A percentile compares a stretch with the other conserved stretches of the same genome.
Evolutionary conservation across 192 early-diverging fungal species (phyloP).

Genomic region (Lunasporangiospora selenospora): DNA sequence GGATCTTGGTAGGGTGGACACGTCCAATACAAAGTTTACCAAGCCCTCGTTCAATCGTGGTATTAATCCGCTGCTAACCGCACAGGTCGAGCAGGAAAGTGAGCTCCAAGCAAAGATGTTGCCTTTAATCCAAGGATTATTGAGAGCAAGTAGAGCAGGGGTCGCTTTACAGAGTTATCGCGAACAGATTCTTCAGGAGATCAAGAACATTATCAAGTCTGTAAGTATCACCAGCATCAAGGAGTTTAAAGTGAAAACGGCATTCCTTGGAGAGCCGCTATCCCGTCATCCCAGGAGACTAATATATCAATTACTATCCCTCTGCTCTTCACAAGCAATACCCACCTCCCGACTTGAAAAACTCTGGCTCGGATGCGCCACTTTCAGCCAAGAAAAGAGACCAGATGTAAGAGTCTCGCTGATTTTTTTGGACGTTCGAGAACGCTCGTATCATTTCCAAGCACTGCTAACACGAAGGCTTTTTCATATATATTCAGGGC

Average conservation of each 20-base stretch:
- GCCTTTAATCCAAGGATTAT: constrained; percentile 80
- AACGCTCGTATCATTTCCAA: neutral
- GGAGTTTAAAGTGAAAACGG: too few species aligned
- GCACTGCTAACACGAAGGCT: too few species aligned
- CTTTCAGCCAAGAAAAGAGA: constrained; percentile 40
- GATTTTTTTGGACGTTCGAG: neutral
- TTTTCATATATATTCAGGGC: constrained; percentile 31
- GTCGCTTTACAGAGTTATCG: constrained; percentile 76
- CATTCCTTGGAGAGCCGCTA: too few species aligned
- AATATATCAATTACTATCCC: too few species aligned
- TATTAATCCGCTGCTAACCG: constrained; percentile 40
- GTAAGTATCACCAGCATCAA: constrained; percentile 59
- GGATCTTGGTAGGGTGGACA: constrained; percentile 36
- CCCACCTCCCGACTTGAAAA: constrained; percentile 34
- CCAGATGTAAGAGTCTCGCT: constrained; percentile 29
- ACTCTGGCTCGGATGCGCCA: neutral
- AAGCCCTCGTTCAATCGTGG: constrained; percentile 37
- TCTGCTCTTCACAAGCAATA: constrained; percentile 48
- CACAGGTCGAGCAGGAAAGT: constrained; percentile 38
- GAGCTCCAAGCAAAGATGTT: constrained; percentile 62
- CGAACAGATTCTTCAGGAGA: constrained; percentile 76
- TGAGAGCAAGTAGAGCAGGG: constrained; percentile 73
- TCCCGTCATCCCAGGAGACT: too few species aligned
- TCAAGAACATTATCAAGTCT: constrained; percentile 80
- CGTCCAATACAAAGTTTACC: constrained; percentile 38